A percentile compares a stretch with the other conserved stretches of the same genome.
Evolutionary conservation across 1,284 basidiomycete genomes (phyloP).

Genomic region (Laetiporus sulphureus): DNA sequence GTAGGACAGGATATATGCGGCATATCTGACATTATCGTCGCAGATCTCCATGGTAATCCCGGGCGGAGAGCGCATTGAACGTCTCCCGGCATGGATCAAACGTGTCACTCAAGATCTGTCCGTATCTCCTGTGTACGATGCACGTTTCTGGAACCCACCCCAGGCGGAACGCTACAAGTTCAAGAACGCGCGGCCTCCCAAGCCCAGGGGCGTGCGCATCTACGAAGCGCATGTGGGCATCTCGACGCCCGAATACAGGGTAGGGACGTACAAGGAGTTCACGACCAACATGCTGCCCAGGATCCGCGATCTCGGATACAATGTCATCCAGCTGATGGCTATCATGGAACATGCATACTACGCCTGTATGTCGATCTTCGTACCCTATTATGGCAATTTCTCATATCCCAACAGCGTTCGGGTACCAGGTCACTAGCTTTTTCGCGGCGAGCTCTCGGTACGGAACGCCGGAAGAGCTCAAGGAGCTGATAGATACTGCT

Average conservation of each 20-base stretch:
- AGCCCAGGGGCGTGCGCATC: conserved; percentile 73
- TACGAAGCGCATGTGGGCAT: conserved; percentile 99
- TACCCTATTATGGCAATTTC: not conserved
- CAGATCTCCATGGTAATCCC: conserved; percentile 84
- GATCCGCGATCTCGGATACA: conserved; percentile 91
- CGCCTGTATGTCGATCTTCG: conserved; percentile 62
- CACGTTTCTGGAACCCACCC: conserved; percentile 97
- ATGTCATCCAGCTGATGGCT: conserved; percentile 96
- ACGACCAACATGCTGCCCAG: conserved; percentile 79
- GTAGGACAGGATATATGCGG: too few species aligned
- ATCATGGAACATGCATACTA: conserved; percentile 99
- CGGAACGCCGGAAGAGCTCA: conserved; percentile 92
- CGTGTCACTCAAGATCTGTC: conserved; percentile 92
- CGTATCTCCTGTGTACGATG: conserved; percentile 91
- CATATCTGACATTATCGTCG: too few species aligned
- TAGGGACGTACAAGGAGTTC: conserved; percentile 96
- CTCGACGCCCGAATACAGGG: conserved; percentile 80
- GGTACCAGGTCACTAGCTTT: conserved; percentile 97
- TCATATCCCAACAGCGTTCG: conserved; percentile 60
- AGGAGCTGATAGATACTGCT: conserved; percentile 91
- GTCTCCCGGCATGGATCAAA: conserved; percentile 89
- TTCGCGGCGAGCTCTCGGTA: conserved; percentile 96
- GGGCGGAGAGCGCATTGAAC: conserved; percentile 78
- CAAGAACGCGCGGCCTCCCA: conserved; percentile 71
- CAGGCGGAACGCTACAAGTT: conserved; percentile 67